A percentile compares a stretch with the other conserved stretches of the same genome.
Evolutionary conservation across 139 green algal species (phyloP).

Genomic region (Yamagishiella unicocca): DNA sequence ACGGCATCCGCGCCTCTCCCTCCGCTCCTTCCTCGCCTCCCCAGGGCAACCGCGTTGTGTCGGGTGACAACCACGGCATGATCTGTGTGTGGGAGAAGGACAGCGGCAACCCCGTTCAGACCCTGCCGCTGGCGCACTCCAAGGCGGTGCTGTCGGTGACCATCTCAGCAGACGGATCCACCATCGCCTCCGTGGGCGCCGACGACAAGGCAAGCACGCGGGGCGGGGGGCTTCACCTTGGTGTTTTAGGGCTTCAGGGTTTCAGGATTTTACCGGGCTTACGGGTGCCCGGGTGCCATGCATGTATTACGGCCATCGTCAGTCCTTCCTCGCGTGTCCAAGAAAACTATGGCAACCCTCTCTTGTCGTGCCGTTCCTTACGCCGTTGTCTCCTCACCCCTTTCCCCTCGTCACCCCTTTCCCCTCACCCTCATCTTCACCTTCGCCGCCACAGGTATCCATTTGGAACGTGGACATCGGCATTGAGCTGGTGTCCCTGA

Average conservation of each 20-base stretch:
- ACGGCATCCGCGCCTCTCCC: neutral
- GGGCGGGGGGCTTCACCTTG: too few relatives aligned
- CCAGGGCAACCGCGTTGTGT: conserved; percentile 54
- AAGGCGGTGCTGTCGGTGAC: conserved; percentile 54
- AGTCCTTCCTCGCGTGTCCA: too few relatives aligned
- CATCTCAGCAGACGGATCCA: conserved; percentile 60
- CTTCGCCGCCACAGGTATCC: conserved; percentile 47
- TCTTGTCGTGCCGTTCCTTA: too few relatives aligned
- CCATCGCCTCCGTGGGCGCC: conserved; percentile 57
- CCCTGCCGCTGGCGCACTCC: conserved; percentile 61
- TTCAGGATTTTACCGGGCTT: too few relatives aligned
- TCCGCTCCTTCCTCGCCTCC: neutral
- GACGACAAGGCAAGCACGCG: conserved; percentile 56
- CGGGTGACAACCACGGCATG: conserved; percentile 66
- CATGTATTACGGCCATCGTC: too few relatives aligned
- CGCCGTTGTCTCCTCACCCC: neutral
- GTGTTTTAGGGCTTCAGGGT: too few relatives aligned
- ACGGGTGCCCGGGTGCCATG: too few relatives aligned
- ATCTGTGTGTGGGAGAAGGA: conserved; percentile 68
- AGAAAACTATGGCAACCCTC: too few relatives aligned
- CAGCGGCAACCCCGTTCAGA: conserved; percentile 60
- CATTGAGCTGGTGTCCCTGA: conserved; percentile 62
- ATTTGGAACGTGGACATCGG: conserved; percentile 67
- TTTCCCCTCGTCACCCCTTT: neutral
- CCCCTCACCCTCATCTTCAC: neutral